Conservation (phyloP, 345 rosid species). For the Mallotus nudiflorus region DNA sequence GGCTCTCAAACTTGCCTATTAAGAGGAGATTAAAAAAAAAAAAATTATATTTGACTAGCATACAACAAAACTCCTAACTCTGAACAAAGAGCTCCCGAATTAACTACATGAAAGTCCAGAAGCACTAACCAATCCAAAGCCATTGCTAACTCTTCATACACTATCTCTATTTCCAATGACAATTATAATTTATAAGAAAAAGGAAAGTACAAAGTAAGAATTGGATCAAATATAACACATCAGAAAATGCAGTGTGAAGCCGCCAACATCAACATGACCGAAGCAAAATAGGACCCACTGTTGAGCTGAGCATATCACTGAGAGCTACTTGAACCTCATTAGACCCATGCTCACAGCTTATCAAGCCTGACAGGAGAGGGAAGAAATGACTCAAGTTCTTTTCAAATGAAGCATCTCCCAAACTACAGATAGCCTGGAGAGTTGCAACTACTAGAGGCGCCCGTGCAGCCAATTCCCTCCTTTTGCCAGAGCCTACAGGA, state of each 20-base stretch:
- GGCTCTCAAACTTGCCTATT: slow-evolving; percentile 1
- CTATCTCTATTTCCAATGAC: slow-evolving; percentile 35
- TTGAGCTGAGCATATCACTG: slow-evolving; percentile 78
- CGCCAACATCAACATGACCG: slow-evolving; percentile 54
- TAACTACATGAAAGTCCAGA: slow-evolving; percentile 20
- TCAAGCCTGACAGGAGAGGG: slow-evolving; percentile 72
- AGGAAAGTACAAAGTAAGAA: slow-evolving; percentile 8
- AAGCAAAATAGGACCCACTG: slow-evolving; percentile 80
- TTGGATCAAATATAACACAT: slow-evolving; percentile 30
- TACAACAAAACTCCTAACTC: slow-evolving; percentile 42
- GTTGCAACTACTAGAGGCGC: slow-evolving; percentile 79
- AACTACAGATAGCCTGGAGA: slow-evolving; percentile 72
- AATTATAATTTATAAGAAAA: slow-evolving; percentile 2
- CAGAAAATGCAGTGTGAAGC: slow-evolving; percentile 20
- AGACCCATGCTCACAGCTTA: slow-evolving; percentile 93
- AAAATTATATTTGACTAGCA: slow-evolving; percentile 19
- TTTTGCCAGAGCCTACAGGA: slow-evolving; percentile 87
- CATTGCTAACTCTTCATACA: slow-evolving; percentile 37
- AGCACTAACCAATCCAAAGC: slow-evolving; percentile 26
- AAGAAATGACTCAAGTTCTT: slow-evolving; percentile 68
- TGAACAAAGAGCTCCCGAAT: slow-evolving; percentile 26
- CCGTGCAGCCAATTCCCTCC: slow-evolving; percentile 78
- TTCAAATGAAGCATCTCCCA: slow-evolving; percentile 76
- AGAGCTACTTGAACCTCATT: slow-evolving; percentile 89
- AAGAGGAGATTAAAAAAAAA: background rate